Percentiles rank a stretch among this genome's conserved stretches.
phyloP scores from a whole-genome alignment of 1,284 basidiomycete genomes.

The Irpex sp. region DNA sequence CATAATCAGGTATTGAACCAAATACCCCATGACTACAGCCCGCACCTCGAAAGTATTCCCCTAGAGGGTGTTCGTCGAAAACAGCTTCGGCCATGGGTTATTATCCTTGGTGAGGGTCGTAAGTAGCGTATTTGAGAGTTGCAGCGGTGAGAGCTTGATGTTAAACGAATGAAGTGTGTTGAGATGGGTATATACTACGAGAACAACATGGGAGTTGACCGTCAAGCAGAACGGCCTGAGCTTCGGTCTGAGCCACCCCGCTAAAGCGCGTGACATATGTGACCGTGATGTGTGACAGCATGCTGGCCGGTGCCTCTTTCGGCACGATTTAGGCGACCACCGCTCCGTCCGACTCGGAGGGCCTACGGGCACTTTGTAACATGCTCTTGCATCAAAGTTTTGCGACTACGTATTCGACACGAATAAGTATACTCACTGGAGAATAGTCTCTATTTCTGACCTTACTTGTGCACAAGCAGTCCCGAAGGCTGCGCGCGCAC shows the following conservation, averaged over 20 bases:
- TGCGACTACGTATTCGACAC: too few relatives aligned
- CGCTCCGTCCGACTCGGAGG: too few relatives aligned
- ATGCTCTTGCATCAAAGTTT: too few relatives aligned
- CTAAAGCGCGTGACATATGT: too few relatives aligned
- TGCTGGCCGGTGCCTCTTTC: too few relatives aligned
- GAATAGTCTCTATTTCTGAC: rapidly evolving
- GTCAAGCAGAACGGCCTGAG: not conserved
- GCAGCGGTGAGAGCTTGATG: not conserved
- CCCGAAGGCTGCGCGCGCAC: too few relatives aligned
- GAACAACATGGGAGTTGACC: slow-evolving; percentile 1
- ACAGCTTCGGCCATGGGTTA: slow-evolving; percentile 68
- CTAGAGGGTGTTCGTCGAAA: slow-evolving; percentile 74
- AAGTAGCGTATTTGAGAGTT: not conserved
- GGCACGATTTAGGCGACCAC: too few relatives aligned
- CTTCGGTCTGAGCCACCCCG: too few relatives aligned
- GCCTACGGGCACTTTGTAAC: too few relatives aligned
- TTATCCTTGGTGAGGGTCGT: not conserved
- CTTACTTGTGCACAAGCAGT: too few relatives aligned
- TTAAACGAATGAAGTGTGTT: not conserved
- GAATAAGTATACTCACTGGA: too few relatives aligned
- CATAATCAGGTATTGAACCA: slow-evolving; percentile 48
- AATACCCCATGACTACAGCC: slow-evolving; percentile 12
- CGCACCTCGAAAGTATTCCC: slow-evolving; percentile 68
- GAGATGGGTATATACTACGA: not conserved
- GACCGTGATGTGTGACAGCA: too few relatives aligned